Base-by-base conservation (phyloP, 192 early-diverging fungal genomes). In the Rhizophagus sp. region DNA sequence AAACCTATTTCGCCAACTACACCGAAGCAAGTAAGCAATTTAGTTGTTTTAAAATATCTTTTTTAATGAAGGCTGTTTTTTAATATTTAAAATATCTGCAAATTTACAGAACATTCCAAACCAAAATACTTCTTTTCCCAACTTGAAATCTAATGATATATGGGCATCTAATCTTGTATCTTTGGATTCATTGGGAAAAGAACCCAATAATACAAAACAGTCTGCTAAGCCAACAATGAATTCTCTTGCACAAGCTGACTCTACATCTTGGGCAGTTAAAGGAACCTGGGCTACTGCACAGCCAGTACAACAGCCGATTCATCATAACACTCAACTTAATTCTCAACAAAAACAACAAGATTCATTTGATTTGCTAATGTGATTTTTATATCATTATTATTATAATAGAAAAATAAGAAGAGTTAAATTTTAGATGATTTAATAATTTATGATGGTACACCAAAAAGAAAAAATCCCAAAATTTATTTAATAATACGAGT, bases 131-230 rank as follows among this genome's bases (percentile, higher is more conserved):
- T 64, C 81, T 33, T 69, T 75, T 9, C 25, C 83, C 7, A 77
- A 73, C 11, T 61, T 73, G 3, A 86, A 84, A 75, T 85, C 87
- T 15, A 83, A 88, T 73, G 91, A 93, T 81, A 93, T 92, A 64
- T 94, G 93, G 93, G 90, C 89, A 3, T 92, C 91, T 22, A 85
- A 82, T 74, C 81, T 95, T 65, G 88, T 95, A 17, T 91, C 90
- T 1, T 82, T 95, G 52, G 94, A 94, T 81, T 92, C 92, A 39
- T 83, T 95, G 8, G 91, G 90, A 25, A 90, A 88, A 61, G 81
- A 88, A 15, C 25, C 80, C 1, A 61, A 17, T 19, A 67, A 27
- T 27, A 70, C n/a, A 10, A 25, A 69, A 41, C 87, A 88, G 77
- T 79, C 83, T 25, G 80, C 84, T 36, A 87, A 85, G 11, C 90